A percentile compares a stretch with the other conserved stretches of the same genome.
Evolutionary conservation across 495 filamentous ascomycete genomes (phyloP).

Genomic region (Sordaria brevicollis): DNA sequence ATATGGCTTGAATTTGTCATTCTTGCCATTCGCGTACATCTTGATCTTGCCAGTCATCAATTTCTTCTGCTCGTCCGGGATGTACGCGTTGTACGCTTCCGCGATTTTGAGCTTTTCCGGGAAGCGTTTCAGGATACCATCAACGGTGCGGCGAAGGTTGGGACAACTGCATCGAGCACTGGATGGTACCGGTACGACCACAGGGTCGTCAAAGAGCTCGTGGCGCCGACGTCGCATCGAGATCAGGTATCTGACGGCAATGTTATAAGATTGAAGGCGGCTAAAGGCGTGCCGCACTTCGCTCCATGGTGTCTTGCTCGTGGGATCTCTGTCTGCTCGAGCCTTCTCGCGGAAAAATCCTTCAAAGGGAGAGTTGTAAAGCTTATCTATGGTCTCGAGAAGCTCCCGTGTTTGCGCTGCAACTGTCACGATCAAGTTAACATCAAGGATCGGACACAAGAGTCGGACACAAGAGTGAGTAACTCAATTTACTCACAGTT

Average conservation of each 20-base stretch:
- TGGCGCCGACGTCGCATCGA: not conserved
- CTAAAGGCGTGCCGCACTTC: constrained; percentile 2
- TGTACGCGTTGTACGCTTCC: not conserved
- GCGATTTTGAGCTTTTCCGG: not conserved
- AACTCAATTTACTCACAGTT: not conserved
- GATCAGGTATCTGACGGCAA: constrained; percentile 1
- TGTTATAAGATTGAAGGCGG: constrained; percentile 8
- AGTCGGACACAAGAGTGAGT: not conserved
- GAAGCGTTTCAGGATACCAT: constrained; percentile 9
- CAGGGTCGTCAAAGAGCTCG: constrained; percentile 4
- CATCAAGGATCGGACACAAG: not conserved
- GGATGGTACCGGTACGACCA: not conserved
- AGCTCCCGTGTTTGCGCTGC: not conserved
- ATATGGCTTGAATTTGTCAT: constrained; percentile 7
- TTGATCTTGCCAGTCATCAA: not conserved
- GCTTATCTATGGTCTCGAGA: not conserved
- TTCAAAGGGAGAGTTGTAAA: not conserved
- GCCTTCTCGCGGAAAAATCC: not conserved
- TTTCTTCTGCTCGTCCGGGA: not conserved
- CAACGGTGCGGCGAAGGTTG: not conserved
- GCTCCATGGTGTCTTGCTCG: constrained; percentile 1
- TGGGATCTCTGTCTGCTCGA: not conserved
- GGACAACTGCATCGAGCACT: not conserved
- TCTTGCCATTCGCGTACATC: not conserved
- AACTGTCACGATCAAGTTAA: not conserved